Percentiles rank a stretch among this genome's conserved stretches.
These are phyloP conservation scores for Eutrema salsugineum DNA, from an alignment of 441 rosid species.

Conservation along the genomic window DNA sequence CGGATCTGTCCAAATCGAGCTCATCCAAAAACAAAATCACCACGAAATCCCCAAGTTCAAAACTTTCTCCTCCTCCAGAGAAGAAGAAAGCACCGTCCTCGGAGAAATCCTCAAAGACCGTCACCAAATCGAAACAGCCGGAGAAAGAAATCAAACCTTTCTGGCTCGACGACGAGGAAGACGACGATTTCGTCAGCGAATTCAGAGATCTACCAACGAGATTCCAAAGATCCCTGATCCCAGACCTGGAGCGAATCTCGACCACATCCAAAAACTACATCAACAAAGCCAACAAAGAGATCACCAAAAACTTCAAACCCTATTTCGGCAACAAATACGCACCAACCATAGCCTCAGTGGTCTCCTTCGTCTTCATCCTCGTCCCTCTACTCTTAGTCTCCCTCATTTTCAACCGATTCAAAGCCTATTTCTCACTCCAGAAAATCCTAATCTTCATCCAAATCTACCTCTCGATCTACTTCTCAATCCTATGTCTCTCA, in stretches of 20 bases:
- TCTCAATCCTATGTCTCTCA: slow-evolving; percentile 77
- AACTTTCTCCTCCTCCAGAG: slow-evolving; percentile 18
- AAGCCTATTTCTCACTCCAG: slow-evolving; percentile 88
- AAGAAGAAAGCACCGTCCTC: slow-evolving; percentile 26
- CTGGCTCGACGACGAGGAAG: slow-evolving; percentile 64
- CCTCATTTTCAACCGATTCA: slow-evolving; percentile 66
- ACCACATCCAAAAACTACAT: slow-evolving; percentile 70
- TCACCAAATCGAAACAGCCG: slow-evolving; percentile 27
- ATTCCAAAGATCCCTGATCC: slow-evolving; percentile 67
- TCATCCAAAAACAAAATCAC: slow-evolving; percentile 64
- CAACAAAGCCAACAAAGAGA: slow-evolving; percentile 71
- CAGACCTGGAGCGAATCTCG: slow-evolving; percentile 85
- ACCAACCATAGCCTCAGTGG: slow-evolving; percentile 57
- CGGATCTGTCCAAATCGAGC: slow-evolving; percentile 58
- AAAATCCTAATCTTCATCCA: slow-evolving; percentile 79
- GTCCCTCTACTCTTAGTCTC: slow-evolving; percentile 80
- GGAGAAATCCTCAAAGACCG: slow-evolving; percentile 27
- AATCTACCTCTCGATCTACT: slow-evolving; percentile 90
- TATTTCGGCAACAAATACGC: slow-evolving; percentile 76
- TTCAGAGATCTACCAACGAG: slow-evolving; percentile 72
- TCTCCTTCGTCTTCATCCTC: slow-evolving; percentile 64
- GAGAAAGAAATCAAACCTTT: slow-evolving; percentile 43
- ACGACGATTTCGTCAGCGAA: slow-evolving; percentile 59
- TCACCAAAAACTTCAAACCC: slow-evolving; percentile 80
- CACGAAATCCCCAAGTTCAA: slow-evolving; percentile 28